Evolutionary conservation across 2,329 filamentous ascomycete species (phyloP).

Genomic region (Ascochyta fabae): DNA sequence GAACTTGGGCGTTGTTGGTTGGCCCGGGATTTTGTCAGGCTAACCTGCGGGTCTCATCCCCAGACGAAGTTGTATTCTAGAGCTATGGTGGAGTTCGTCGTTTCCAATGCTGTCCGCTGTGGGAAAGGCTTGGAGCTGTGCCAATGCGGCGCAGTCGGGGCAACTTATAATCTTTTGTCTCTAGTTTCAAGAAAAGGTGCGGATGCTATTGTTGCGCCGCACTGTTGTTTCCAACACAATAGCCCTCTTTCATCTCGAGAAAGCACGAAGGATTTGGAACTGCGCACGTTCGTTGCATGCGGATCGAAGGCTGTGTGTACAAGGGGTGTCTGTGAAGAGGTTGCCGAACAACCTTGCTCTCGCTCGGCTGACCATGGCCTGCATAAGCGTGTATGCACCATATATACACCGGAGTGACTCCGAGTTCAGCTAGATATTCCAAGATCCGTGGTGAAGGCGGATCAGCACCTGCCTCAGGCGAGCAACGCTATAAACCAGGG

Average conservation of each 20-base stretch:
- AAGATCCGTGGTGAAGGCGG: background rate
- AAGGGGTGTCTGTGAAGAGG: background rate
- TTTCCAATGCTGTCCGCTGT: no score
- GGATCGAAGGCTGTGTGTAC: background rate
- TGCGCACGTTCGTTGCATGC: background rate
- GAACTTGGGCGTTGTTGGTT: no score
- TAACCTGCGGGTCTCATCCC: no score
- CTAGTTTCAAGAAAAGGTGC: background rate
- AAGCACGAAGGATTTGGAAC: background rate
- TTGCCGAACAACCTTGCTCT: background rate
- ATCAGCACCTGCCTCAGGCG: conserved; percentile 5
- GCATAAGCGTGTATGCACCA: conserved; percentile 14
- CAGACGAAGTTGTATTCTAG: no score
- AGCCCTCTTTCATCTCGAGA: background rate
- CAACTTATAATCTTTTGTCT: background rate
- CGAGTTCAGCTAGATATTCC: conserved; percentile 1
- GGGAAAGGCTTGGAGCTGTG: no score
- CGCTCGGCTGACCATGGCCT: background rate
- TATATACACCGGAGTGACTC: background rate
- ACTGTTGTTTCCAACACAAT: background rate
- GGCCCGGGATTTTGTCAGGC: no score
- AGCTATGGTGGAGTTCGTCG: background rate
- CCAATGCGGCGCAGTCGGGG: background rate
- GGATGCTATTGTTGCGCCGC: background rate
- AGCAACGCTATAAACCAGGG: conserved; percentile 1